Evolutionary conservation across 2,329 filamentous ascomycete species (phyloP).

Genomic region (Corniculantispora saksenae): DNA sequence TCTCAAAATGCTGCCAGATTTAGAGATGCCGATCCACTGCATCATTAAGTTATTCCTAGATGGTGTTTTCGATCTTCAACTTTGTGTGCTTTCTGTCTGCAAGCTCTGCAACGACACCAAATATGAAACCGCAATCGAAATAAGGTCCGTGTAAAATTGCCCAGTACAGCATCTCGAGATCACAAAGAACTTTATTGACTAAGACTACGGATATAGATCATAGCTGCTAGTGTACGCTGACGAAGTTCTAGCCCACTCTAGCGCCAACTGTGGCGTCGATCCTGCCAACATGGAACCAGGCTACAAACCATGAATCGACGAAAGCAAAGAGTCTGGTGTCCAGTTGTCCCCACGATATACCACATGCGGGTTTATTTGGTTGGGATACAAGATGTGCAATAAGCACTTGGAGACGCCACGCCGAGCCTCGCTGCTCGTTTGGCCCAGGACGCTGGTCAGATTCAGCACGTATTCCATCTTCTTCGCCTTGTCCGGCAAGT

Average conservation of each 20-base stretch:
- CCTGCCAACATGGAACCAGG: not conserved
- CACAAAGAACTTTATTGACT: too few species aligned
- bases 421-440: not conserved
- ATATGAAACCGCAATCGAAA: not conserved
- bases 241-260: not conserved
- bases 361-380: not conserved
- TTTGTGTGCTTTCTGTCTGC: not conserved
- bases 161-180: too few species aligned
- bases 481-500: conserved; percentile 5
- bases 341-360: not conserved
- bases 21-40: not conserved
- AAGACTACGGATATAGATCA: not conserved
- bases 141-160: not conserved
- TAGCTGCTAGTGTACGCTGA: not conserved
- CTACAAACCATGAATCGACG: not conserved
- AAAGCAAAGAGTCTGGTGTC: not conserved
- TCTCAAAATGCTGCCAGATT: not conserved
- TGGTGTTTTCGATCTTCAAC: not conserved
- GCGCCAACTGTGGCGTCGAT: not conserved
- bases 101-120: not conserved
- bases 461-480: conserved; percentile 4
- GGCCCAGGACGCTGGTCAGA: not conserved
- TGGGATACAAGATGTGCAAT: not conserved
- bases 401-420: not conserved
- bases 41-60: not conserved